Evolutionary conservation across 169 alveolate genomes (phyloP).

Genomic region (Plasmodium vivax): DNA sequence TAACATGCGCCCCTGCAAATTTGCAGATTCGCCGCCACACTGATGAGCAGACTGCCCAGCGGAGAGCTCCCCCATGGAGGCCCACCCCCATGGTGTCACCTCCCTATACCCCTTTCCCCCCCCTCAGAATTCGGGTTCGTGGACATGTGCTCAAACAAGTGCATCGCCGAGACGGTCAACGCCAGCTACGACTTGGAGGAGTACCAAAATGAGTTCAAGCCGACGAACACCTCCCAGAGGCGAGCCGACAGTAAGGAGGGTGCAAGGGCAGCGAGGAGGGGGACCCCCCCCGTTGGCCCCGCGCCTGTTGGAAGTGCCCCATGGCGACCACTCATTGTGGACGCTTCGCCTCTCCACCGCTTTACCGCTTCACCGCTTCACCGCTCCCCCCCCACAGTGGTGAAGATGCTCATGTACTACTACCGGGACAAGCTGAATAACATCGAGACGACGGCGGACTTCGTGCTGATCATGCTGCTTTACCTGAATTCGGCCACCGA

Average conservation of each 20-base stretch:
- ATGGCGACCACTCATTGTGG: background rate
- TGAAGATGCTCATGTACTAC: slow-evolving; percentile 16
- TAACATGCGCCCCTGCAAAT: too few relatives aligned
- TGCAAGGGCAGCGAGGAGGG: background rate
- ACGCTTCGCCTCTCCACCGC: background rate
- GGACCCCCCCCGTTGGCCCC: background rate
- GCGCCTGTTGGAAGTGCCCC: background rate
- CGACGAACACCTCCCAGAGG: slow-evolving; percentile 9
- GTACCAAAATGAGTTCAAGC: background rate
- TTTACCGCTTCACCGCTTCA: background rate
- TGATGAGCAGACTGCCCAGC: too few relatives aligned
- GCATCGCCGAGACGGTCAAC: slow-evolving; percentile 17
- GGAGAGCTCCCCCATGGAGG: background rate
- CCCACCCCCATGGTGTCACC: background rate
- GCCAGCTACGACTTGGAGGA: slow-evolving; percentile 10
- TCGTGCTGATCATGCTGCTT: slow-evolving; percentile 31
- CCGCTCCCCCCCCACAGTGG: background rate
- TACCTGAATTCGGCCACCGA: slow-evolving; percentile 36
- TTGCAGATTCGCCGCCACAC: too few relatives aligned
- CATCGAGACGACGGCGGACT: slow-evolving; percentile 41
- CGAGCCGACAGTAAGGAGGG: slow-evolving; percentile 43
- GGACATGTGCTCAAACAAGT: slow-evolving; percentile 49
- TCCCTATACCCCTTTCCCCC: background rate
- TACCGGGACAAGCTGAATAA: slow-evolving; percentile 19
- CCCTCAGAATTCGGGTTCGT: slow-evolving; percentile 42